phyloP scores from a whole-genome alignment of 208 protist genomes.

The Polymyxa betae region DNA sequence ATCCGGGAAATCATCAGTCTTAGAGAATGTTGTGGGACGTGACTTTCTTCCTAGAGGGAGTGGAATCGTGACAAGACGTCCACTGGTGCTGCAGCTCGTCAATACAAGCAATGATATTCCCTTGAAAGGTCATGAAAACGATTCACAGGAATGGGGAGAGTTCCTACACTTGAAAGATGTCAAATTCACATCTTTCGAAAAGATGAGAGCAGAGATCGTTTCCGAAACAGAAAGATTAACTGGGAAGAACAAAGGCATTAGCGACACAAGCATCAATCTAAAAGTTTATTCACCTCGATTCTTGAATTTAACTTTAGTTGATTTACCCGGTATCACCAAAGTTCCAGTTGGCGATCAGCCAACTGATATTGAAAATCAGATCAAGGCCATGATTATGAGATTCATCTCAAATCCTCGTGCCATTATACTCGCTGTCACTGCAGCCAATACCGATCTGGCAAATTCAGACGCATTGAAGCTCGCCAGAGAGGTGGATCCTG shows the following conservation, averaged over 20 bases:
- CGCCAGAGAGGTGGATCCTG: constrained; percentile 92
- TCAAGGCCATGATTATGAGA: constrained; percentile 92
- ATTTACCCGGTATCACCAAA: constrained; percentile 98
- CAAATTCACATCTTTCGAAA: constrained; percentile 90
- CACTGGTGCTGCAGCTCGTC: constrained; percentile 96
- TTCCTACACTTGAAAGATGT: constrained; percentile 82
- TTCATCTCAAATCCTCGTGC: constrained; percentile 93
- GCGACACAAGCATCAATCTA: constrained; percentile 92
- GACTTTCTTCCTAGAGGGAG: constrained; percentile 98
- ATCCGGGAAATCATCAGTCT: constrained; percentile 78
- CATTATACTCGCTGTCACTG: constrained; percentile 95
- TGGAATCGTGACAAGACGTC: constrained; percentile 98
- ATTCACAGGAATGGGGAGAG: constrained; percentile 77
- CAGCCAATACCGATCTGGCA: constrained; percentile 98
- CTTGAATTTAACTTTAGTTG: constrained; percentile 97
- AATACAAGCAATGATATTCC: neutral
- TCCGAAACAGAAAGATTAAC: constrained; percentile 92
- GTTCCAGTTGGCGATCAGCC: constrained; percentile 95
- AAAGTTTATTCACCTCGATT: constrained; percentile 89
- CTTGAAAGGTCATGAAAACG: neutral
- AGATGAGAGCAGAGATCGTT: constrained; percentile 88
- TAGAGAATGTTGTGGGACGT: constrained; percentile 98
- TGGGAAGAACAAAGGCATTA: constrained; percentile 91
- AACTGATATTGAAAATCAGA: constrained; percentile 93
- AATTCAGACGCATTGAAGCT: constrained; percentile 97